These are phyloP conservation scores for Pleurotus cornucopiae DNA, from an alignment of 768 basidiomycete species.

Conservation along the genomic window DNA sequence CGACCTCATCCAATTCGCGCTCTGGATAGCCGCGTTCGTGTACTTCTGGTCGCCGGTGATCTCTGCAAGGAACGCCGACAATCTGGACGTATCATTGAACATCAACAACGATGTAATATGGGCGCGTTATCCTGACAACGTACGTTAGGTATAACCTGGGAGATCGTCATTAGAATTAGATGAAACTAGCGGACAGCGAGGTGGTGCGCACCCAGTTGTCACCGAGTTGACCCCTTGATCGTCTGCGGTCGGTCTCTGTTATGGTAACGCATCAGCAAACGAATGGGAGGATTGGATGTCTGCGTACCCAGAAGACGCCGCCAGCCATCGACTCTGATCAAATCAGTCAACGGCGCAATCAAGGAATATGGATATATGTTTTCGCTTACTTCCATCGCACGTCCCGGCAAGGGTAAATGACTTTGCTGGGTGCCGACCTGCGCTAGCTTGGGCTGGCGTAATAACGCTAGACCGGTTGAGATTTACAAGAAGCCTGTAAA, in stretches of 20 bases:
- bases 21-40: conserved; percentile 38
- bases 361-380: not conserved
- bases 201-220: conserved; percentile 39
- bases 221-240: conserved; percentile 45
- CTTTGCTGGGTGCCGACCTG: conserved; percentile 37
- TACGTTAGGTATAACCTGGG: conserved; percentile 37
- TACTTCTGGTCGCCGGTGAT: conserved; percentile 41
- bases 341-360: not conserved
- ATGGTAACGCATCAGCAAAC: not conserved
- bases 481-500: no score
- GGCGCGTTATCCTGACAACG: not conserved
- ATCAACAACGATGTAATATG: not conserved
- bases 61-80: conserved; percentile 48
- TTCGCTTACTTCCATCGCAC: conserved; percentile 38
- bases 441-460: conserved; percentile 32
- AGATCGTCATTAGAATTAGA: not conserved
- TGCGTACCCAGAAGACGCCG: conserved; percentile 50
- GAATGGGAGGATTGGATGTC: not conserved
- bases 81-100: conserved; percentile 20
- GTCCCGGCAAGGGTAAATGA: conserved; percentile 33
- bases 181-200: conserved; percentile 6
- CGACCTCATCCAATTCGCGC: conserved; percentile 44
- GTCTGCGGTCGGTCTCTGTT: conserved; percentile 37
- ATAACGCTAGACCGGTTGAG: conserved; percentile 29
- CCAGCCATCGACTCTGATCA: conserved; percentile 44